Conservation (phyloP, 805 yeast genomes). For the Kodamaea kaohsiungensis region DNA sequence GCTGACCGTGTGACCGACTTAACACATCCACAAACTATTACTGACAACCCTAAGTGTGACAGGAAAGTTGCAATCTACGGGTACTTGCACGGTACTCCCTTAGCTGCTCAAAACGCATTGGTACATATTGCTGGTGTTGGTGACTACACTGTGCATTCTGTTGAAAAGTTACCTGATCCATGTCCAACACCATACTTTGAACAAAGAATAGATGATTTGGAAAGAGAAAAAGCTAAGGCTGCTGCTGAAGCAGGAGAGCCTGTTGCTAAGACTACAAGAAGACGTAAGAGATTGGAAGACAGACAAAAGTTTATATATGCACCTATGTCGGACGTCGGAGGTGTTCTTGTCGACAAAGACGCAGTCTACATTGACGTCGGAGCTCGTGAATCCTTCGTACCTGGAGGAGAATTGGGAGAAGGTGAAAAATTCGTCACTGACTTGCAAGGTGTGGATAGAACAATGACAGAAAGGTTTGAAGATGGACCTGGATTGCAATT, state of each 20-base stretch:
- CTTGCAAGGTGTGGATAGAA: constrained; percentile 67
- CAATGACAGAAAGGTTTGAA: constrained; percentile 57
- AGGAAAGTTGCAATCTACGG: constrained; percentile 92
- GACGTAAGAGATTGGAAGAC: constrained; percentile 91
- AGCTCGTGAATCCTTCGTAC: constrained; percentile 50
- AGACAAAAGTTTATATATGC: constrained; percentile 94
- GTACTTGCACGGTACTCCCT: constrained; percentile 90
- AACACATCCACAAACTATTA: constrained; percentile 86
- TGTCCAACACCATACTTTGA: constrained; percentile 96
- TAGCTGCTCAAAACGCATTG: constrained; percentile 64
- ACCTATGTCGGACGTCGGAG: constrained; percentile 99
- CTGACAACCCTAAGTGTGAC: constrained; percentile 78
- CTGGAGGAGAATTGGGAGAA: constrained; percentile 68
- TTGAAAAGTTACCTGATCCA: constrained; percentile 95
- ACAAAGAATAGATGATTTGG: constrained; percentile 78
- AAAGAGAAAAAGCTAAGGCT: constrained; percentile 67
- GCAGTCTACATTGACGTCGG: constrained; percentile 94
- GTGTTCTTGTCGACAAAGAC: constrained; percentile 94
- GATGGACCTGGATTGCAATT: constrained; percentile 73
- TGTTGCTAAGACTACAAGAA: constrained; percentile 52
- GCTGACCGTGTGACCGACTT: constrained; percentile 92
- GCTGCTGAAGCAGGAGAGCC: constrained; percentile 63
- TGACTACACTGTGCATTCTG: constrained; percentile 70
- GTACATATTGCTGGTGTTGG: constrained; percentile 97
- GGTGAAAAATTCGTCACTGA: constrained; percentile 86